Evolutionary conservation across 1,284 basidiomycete species (phyloP).

Genomic region (Violaceomyces palustris): DNA sequence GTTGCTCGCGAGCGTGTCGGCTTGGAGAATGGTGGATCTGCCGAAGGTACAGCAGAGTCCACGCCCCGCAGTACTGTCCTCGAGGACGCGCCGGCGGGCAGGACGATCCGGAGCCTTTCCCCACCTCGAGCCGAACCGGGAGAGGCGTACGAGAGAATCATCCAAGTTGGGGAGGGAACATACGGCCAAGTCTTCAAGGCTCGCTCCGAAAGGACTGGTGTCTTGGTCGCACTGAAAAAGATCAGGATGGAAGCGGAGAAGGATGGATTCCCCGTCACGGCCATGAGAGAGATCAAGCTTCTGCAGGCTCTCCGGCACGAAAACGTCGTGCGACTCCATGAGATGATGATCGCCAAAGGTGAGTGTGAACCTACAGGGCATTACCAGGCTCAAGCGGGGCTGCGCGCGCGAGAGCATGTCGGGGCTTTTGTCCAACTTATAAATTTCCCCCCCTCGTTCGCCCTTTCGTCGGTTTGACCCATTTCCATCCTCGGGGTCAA

Average conservation of each 20-base stretch:
- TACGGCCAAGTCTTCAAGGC: conserved; percentile 99
- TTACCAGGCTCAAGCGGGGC: neutral
- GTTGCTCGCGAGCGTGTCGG: no score
- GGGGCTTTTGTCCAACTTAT: no score
- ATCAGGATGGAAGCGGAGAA: conserved; percentile 97
- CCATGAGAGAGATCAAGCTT: conserved; percentile 97
- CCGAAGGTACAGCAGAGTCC: no score
- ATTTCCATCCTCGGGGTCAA: no score
- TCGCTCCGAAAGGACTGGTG: conserved; percentile 68
- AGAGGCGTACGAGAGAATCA: conserved; percentile 76
- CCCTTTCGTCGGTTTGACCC: no score
- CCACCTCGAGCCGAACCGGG: conserved; percentile 17
- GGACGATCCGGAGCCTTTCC: no score
- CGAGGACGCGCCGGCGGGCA: no score
- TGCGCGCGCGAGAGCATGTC: no score
- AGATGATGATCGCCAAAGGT: conserved; percentile 99
- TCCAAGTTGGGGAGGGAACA: conserved; percentile 95
- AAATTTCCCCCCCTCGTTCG: no score
- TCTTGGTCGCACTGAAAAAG: conserved; percentile 84
- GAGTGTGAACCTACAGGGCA: neutral
- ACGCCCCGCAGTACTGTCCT: no score
- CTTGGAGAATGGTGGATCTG: no score
- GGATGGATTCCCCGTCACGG: conserved; percentile 97
- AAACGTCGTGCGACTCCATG: conserved; percentile 82
- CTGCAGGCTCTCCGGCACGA: conserved; percentile 82